These are phyloP conservation scores for Oldenlandia corymbosa DNA, from an alignment of 257 asterid species.

Conservation along the genomic window DNA sequence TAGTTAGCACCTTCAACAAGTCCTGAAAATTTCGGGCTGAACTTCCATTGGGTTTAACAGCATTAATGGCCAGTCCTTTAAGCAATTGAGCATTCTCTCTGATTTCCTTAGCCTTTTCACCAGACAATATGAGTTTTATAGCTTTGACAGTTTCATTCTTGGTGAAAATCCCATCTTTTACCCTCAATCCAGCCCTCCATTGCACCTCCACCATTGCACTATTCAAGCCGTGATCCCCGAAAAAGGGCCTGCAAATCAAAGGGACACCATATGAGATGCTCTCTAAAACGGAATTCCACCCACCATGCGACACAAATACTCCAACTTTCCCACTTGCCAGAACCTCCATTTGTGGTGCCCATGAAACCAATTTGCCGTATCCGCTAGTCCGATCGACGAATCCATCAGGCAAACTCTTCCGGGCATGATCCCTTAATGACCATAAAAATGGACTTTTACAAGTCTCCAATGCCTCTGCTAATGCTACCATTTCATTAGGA, in stretches of 20 bases:
- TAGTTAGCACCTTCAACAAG: background rate
- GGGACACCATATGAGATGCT: slow-evolving; percentile 51
- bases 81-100: slow-evolving; percentile 6
- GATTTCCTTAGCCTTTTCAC: slow-evolving; percentile 5
- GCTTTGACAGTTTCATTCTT: slow-evolving; percentile 11
- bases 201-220: slow-evolving; percentile 35
- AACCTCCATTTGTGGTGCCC: slow-evolving; percentile 63
- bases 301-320: slow-evolving; percentile 63
- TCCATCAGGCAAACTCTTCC: slow-evolving; percentile 38
- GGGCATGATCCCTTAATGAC: slow-evolving; percentile 12
- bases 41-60: slow-evolving; percentile 12
- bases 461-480: slow-evolving; percentile 11
- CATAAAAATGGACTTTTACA: slow-evolving; percentile 4
- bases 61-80: slow-evolving; percentile 1
- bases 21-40: slow-evolving; percentile 3
- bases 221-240: slow-evolving; percentile 59
- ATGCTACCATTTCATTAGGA: background rate
- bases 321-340: slow-evolving; percentile 41
- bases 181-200: slow-evolving; percentile 11
- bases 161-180: slow-evolving; percentile 6
- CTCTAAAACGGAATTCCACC: slow-evolving; percentile 70
- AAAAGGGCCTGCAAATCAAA: slow-evolving; percentile 64
- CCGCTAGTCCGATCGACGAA: slow-evolving; percentile 38
- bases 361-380: slow-evolving; percentile 17
- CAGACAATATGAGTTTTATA: slow-evolving; percentile 1